Base-by-base conservation (phyloP, 768 basidiomycete species). In the Termitomyces sp. region DNA sequence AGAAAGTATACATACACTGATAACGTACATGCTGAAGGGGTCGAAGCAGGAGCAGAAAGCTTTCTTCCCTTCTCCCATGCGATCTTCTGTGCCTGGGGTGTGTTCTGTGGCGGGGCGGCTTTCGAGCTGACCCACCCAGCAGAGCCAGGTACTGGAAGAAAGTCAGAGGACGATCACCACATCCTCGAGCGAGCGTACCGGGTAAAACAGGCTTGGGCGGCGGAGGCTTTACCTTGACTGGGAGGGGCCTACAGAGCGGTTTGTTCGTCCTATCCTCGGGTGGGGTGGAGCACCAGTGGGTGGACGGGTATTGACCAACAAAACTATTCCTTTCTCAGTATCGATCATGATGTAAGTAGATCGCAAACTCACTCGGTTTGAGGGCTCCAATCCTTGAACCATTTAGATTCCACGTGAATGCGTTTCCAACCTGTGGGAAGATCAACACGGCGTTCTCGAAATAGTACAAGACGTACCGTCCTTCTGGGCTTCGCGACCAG, bases 351-450 rank as follows among this genome's bases (percentile, higher is more conserved):
- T 35, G 36, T 42, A 16, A 28, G 16, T 51, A 32, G 35, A 45
- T 24, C 33, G 20, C 36, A 24, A 13, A 70, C 70, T 45, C 46
- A 79, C 82, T 64, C 63, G 38, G 76, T 72, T 0, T 68, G 68
- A 9, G 74, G 74, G 4, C 57, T 59, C 75, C 76, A 81, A 7
- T 70, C 69, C 32, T 69, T 66, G 71, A 84, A 83, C 76, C 82
- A 83, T 7, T 61, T 62, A 15, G 71, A 68, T 42, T 78, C 71
- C 42, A 82, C 75, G 38, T 76, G 69, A 48, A 83, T 74, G 9
- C 75, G 67, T 61, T 82, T 84, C 84, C 84, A 85, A 9, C 83
- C 84, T 83, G 32, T 9, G 36, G 33, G 48, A 42, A 35, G 40
- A 50, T 28, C 35, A 36, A 58, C 28, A 54, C 11, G 35, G 4